Conservation (phyloP, 2,329 filamentous ascomycete genomes). For the Zasmidium angulare region DNA sequence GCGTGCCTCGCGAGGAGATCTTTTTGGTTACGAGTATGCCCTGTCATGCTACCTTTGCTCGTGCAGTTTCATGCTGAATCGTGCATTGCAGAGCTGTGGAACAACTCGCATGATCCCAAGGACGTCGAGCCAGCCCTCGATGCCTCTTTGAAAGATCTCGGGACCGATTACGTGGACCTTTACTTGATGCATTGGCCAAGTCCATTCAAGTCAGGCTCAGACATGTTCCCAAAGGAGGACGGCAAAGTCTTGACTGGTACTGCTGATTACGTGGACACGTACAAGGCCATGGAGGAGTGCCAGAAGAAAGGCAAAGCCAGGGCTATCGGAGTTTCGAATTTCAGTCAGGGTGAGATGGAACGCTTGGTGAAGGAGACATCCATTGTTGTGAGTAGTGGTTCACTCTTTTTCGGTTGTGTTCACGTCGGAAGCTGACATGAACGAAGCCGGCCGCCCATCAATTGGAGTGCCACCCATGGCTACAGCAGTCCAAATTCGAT, state of each 20-base stretch:
- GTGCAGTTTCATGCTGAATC: too few relatives aligned
- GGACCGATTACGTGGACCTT: constrained; percentile 67
- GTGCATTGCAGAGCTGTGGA: constrained; percentile 39
- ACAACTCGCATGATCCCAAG: constrained; percentile 61
- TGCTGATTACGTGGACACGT: constrained; percentile 54
- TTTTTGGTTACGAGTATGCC: constrained; percentile 69
- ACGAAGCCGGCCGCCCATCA: constrained; percentile 39
- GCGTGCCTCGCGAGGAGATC: constrained; percentile 63
- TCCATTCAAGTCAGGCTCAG: constrained; percentile 52
- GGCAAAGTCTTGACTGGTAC: constrained; percentile 43
- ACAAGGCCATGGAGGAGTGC: constrained; percentile 44
- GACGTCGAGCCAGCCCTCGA: constrained; percentile 61
- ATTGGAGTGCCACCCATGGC: constrained; percentile 55
- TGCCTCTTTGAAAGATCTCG: constrained; percentile 62
- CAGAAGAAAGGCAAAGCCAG: constrained; percentile 41
- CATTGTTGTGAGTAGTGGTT: constrained; percentile 31
- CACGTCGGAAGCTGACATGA: constrained; percentile 1
- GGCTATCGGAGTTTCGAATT: constrained; percentile 57
- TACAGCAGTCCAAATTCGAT: constrained; percentile 51
- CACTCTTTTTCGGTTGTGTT: neutral
- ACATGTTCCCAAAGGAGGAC: constrained; percentile 48
- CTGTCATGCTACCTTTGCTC: constrained; percentile 34
- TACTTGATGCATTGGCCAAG: constrained; percentile 69
- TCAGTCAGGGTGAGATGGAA: constrained; percentile 50
- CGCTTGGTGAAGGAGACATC: constrained; percentile 44